Conservation (phyloP, 805 yeast genomes). For the Jamesozyma lodderae region DNA sequence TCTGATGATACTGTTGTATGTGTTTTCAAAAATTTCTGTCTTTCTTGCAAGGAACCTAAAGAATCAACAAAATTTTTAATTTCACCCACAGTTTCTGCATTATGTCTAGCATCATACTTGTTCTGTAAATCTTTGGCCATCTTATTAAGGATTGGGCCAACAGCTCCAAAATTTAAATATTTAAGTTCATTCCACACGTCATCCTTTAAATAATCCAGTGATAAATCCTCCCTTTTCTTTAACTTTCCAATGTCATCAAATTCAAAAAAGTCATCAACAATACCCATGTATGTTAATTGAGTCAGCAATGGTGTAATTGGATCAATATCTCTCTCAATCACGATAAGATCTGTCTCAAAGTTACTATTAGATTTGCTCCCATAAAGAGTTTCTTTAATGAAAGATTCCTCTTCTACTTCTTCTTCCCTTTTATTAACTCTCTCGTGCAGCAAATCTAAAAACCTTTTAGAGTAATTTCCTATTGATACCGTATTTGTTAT, state of each 20-base stretch:
- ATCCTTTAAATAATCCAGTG: constrained; percentile 17
- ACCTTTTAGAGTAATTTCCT: constrained; percentile 18
- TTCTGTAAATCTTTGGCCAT: constrained; percentile 64
- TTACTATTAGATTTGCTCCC: constrained; percentile 33
- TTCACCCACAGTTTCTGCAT: constrained; percentile 49
- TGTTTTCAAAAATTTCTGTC: constrained; percentile 58
- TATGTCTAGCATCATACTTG: constrained; percentile 53
- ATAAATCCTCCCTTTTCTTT: constrained; percentile 17
- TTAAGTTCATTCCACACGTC: constrained; percentile 38
- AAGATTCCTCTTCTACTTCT: constrained; percentile 9
- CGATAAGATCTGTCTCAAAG: constrained; percentile 59
- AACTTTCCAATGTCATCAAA: constrained; percentile 36
- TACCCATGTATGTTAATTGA: constrained; percentile 76
- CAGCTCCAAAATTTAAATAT: constrained; percentile 65
- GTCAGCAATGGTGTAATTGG: constrained; percentile 58
- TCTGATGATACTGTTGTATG: constrained; percentile 71
- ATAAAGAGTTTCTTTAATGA: constrained; percentile 25
- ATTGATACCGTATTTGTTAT: constrained; percentile 22
- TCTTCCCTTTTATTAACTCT: constrained; percentile 9
- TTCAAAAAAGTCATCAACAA: constrained; percentile 63
- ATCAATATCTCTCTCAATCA: constrained; percentile 74
- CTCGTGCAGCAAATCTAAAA: constrained; percentile 14
- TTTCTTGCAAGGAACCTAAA: constrained; percentile 54
- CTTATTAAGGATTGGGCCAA: constrained; percentile 63
- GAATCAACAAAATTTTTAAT: constrained; percentile 66